Percentiles rank a stretch among this genome's conserved stretches.
These are phyloP conservation scores for Tuctoria greenei DNA, from an alignment of 176 grass and related monocot genomes.

Conservation along the genomic window DNA sequence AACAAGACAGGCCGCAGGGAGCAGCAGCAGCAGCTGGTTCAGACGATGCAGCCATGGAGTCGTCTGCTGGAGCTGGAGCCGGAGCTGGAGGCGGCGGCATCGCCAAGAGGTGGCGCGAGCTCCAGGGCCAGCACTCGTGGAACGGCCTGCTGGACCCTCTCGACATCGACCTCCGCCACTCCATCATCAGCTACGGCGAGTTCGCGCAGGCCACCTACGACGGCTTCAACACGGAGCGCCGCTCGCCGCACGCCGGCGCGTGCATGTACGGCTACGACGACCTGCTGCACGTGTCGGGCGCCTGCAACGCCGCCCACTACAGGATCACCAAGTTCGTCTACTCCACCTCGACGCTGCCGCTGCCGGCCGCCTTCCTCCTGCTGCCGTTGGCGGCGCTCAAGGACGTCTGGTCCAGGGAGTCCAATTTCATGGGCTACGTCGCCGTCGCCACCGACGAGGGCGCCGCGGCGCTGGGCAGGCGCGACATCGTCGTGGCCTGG, in stretches of 20 bases:
- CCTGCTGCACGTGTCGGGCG: slow-evolving; percentile 24
- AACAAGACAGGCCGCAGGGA: background rate
- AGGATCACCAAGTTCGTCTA: slow-evolving; percentile 8
- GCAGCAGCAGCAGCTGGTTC: background rate
- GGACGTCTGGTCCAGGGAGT: slow-evolving; percentile 49
- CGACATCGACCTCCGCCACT: slow-evolving; percentile 50
- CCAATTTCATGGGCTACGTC: slow-evolving; percentile 61
- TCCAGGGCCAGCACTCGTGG: slow-evolving; percentile 54
- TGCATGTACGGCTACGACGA: slow-evolving; percentile 23
- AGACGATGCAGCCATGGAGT: too few relatives aligned
- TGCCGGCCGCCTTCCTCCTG: background rate
- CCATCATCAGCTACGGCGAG: slow-evolving; percentile 59
- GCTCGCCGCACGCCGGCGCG: slow-evolving; percentile 46
- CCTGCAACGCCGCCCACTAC: background rate
- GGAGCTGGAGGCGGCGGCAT: background rate
- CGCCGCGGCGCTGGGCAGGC: slow-evolving; percentile 44
- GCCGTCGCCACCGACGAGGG: slow-evolving; percentile 61
- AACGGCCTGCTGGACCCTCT: slow-evolving; percentile 56
- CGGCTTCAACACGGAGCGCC: slow-evolving; percentile 46
- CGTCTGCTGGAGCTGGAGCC: too few relatives aligned
- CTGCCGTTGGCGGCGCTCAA: background rate
- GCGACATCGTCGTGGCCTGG: slow-evolving; percentile 68
- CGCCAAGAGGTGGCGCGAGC: slow-evolving; percentile 51
- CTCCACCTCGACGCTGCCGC: background rate
- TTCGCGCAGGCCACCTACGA: slow-evolving; percentile 52